Evolutionary conservation across 192 early-diverging fungal genomes (phyloP).

Genomic region (Backusella sp.): DNA sequence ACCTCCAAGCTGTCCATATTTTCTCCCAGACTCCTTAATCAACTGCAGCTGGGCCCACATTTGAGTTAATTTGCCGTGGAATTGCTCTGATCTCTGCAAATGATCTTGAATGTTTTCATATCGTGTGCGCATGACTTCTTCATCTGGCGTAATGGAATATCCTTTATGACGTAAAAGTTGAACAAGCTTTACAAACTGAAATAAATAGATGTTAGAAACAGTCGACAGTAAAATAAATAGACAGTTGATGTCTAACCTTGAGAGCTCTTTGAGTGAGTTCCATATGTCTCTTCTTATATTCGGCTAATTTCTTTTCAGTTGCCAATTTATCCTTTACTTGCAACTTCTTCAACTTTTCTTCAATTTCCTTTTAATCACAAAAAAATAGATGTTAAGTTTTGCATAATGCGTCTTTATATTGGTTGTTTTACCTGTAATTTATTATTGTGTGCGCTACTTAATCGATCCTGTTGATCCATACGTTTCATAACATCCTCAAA

Average conservation of each 20-base stretch:
- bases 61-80: conserved; percentile 77
- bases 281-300: conserved; percentile 73
- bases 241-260: conserved; percentile 37
- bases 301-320: conserved; percentile 69
- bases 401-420: neutral
- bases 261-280: conserved; percentile 76
- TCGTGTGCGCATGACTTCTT: conserved; percentile 73
- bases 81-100: conserved; percentile 74
- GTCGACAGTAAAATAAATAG: neutral
- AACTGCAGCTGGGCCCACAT: conserved; percentile 78
- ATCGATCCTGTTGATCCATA: conserved; percentile 69
- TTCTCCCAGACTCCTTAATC: conserved; percentile 58
- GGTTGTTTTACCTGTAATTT: conserved; percentile 58
- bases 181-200: conserved; percentile 41
- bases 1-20: conserved; percentile 26
- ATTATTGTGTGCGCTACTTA: conserved; percentile 65
- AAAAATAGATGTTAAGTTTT: neutral
- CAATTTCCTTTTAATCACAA: conserved; percentile 15
- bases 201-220: neutral
- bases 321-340: conserved; percentile 62
- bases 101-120: conserved; percentile 76
- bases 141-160: conserved; percentile 77
- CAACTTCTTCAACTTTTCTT: conserved; percentile 22
- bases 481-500: conserved; percentile 90
- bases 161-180: conserved; percentile 82